Evolutionary conservation across 202 grass and related monocot genomes (phyloP), one percentile per base, ranked within the genome.

Genomic region (Carex arenaria): DNA sequence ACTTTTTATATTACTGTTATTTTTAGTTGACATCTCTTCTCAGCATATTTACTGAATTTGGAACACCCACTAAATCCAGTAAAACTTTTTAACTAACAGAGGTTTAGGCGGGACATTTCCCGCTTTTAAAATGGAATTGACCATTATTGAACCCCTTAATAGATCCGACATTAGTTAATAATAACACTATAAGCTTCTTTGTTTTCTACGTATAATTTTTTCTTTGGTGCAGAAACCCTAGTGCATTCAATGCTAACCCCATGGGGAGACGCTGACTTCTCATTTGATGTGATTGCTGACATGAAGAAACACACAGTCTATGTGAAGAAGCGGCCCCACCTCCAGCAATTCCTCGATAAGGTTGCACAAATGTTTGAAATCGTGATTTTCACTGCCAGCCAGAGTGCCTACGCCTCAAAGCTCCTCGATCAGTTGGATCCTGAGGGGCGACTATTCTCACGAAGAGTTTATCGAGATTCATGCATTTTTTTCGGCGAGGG

Each of bases 311-410:
- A 95, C 80, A 92, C 80, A 47, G 93, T 99, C 12, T 88, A 96
- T 89, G 96, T 99, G 60, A 96, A 89, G 65, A 87, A 87, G 83
- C 90, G 96, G 84, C 96, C 96, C 80, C 80, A 91, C 80, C 91
- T 99, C 63, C 91, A 89, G 67, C 85, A 90, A 81, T 99, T 99
- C 86, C 93, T 99, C 61, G 87, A 96, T 60, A 95, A 89, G 68
- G 85, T 92, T 65, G 86, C 89, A 19, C 84, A 92, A 83, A 89
- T 92, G 88, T 99, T 99, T 89, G 89, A 99, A 84, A 81, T 99
- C 77, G 81, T 92, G 45, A 94, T 99, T 89, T 99, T 96, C 89
- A 99, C 96, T 79, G 96, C 96, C 62, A 94, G 93, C 81, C 96
- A 96, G 86, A 92, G 88, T 84, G 85, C 93, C 60, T 99, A 99